Evolutionary conservation across 352 stramenopile genomes (phyloP), one percentile per base, ranked within the genome.

Genomic region (Pythium sp.): DNA sequence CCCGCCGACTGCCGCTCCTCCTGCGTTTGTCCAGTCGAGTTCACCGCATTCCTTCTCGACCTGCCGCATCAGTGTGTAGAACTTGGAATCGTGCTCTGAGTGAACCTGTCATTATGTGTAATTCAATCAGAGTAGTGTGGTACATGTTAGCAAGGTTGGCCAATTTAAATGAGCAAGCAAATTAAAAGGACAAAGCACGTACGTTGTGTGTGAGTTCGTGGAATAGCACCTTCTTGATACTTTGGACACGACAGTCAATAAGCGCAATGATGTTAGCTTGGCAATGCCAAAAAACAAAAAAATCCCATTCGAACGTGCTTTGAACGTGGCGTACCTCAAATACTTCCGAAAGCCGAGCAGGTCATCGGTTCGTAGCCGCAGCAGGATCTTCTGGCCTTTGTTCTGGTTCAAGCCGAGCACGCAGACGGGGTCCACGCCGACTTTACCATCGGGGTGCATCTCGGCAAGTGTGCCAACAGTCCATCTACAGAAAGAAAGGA

Each of bases 171-270:
- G n/a, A n/a, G n/a, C n/a, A n/a, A n/a, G n/a, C n/a, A n/a, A n/a
- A n/a, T n/a, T n/a, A n/a, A n/a, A n/a, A n/a, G n/a, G n/a, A 3
- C 26, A 22, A 30, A 53, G 6, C 6, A 53, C 77, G 71, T 78
- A 97, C 92, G 69, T 98, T 98, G 75, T 98, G 95, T 5, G 92
- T 84, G 34, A 98, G 84, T 70, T 98, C 95, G 77, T 98, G 95
- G 59, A 89, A 98, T 1, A 98, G 73, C 18, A 98, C 93, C 72
- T 98, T 97, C 68, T 93, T 92, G 74, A 98, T 96, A 58, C 79
- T 96, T 58, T 43, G 32, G n/a, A 49, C 1, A 49, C 18, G 18
- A 59, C 7, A 20, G 5, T 20, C 15, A 20, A 64, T n/a, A 62
- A 24, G 26, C 47, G 0, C 8, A 28, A 69, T 26, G 5, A 11